Evolutionary conservation across 2,329 filamentous ascomycete genomes (phyloP).

Genomic region (Hirsutella minnesotensis): DNA sequence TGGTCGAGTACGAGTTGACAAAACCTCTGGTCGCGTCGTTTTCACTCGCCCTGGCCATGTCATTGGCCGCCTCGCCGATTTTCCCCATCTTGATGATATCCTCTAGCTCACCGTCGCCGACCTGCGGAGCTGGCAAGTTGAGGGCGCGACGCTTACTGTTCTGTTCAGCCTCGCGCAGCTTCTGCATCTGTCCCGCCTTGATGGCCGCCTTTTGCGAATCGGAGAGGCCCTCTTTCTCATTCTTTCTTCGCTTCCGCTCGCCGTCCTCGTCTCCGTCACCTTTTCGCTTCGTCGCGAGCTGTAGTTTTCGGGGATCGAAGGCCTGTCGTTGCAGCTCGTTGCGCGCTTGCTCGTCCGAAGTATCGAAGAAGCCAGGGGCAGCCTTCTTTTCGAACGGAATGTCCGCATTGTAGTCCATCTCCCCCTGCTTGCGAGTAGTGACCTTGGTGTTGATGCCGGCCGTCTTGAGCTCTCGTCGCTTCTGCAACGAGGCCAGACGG

Average conservation of each 20-base stretch:
- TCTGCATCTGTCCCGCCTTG: slow-evolving; percentile 89
- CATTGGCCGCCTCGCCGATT: slow-evolving; percentile 75
- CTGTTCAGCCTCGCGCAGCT: slow-evolving; percentile 89
- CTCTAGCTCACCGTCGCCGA: slow-evolving; percentile 84
- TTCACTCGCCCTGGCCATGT: slow-evolving; percentile 63
- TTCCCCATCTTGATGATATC: slow-evolving; percentile 99
- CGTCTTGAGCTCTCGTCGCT: slow-evolving; percentile 91
- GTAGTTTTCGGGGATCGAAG: slow-evolving; percentile 89
- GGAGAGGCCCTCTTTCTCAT: slow-evolving; percentile 70
- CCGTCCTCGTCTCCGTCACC: slow-evolving; percentile 78
- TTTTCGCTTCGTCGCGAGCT: slow-evolving; percentile 84
- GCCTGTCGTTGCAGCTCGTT: slow-evolving; percentile 78
- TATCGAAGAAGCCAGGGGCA: slow-evolving; percentile 85
- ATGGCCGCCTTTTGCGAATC: slow-evolving; percentile 76
- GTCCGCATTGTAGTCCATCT: slow-evolving; percentile 99
- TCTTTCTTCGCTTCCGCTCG: slow-evolving; percentile 78
- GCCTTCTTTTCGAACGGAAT: slow-evolving; percentile 95
- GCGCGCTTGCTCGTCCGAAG: slow-evolving; percentile 61
- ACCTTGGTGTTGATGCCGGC: slow-evolving; percentile 98
- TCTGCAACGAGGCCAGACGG: slow-evolving; percentile 80
- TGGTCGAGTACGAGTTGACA: slow-evolving; percentile 72
- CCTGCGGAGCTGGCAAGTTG: slow-evolving; percentile 79
- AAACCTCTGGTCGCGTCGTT: slow-evolving; percentile 77
- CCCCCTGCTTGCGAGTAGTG: slow-evolving; percentile 77
- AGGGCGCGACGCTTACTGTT: slow-evolving; percentile 82